phyloP scores from a whole-genome alignment of 2,329 filamentous ascomycete species.

The Paecilomyces niveus region DNA sequence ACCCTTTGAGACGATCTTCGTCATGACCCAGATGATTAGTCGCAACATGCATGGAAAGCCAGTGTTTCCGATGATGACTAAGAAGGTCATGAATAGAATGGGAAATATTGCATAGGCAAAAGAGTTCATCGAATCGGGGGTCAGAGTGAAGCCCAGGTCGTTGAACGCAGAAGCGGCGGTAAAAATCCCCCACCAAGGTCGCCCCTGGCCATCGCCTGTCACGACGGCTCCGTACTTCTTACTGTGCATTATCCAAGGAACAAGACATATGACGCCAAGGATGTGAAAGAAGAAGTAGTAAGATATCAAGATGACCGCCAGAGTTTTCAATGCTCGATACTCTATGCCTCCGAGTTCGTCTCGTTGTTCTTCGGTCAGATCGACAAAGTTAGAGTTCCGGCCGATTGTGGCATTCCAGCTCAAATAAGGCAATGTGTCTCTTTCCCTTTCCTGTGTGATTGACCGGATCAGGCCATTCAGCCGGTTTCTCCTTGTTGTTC shows the following conservation, averaged over 20 bases:
- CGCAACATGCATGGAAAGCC: constrained; percentile 92
- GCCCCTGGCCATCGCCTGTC: constrained; percentile 52
- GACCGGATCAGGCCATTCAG: constrained; percentile 27
- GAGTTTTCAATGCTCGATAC: constrained; percentile 81
- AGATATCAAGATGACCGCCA: constrained; percentile 66
- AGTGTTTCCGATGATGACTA: constrained; percentile 92
- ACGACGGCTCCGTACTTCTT: constrained; percentile 59
- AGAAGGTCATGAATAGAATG: constrained; percentile 69
- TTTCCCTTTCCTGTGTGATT: constrained; percentile 28
- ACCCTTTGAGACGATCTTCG: constrained; percentile 56
- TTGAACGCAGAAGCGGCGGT: constrained; percentile 84
- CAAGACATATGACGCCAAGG: constrained; percentile 63
- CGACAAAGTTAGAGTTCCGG: constrained; percentile 86
- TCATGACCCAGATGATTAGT: constrained; percentile 79
- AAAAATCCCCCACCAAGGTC: constrained; percentile 87
- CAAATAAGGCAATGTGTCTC: constrained; percentile 70
- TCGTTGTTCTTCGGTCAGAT: constrained; percentile 80
- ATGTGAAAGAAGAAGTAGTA: constrained; percentile 84
- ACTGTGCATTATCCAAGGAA: constrained; percentile 71
- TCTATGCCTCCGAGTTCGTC: constrained; percentile 96
- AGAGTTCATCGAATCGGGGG: constrained; percentile 86
- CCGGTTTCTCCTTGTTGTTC: constrained; percentile 20
- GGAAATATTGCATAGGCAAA: constrained; percentile 73
- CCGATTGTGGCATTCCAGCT: constrained; percentile 91
- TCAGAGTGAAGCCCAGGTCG: constrained; percentile 89